Evolutionary conservation across 2,329 filamentous ascomycete genomes (phyloP).

Genomic region (Zelopaecilomyces penicillatus): DNA sequence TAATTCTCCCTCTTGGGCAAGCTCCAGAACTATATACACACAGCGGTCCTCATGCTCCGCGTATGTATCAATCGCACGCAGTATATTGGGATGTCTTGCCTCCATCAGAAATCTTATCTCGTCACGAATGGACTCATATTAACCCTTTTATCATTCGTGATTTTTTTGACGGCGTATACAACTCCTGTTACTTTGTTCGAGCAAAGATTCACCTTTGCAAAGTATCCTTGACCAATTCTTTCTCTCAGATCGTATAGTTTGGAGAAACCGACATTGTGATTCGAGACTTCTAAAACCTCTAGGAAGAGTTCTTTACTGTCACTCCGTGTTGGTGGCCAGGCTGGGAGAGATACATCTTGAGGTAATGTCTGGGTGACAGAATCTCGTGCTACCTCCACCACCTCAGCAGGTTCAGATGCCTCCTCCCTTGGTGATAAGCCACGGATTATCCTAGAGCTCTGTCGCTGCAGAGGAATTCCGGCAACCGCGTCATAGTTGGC

Average conservation of each 20-base stretch:
- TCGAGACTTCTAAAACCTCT: too few relatives aligned
- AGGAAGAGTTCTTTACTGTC: too few relatives aligned
- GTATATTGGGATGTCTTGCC: background rate
- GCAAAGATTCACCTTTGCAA: conserved; percentile 68
- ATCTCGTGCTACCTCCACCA: too few relatives aligned
- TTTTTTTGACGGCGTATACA: conserved; percentile 79
- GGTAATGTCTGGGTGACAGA: too few relatives aligned
- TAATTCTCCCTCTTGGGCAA: conserved; percentile 78
- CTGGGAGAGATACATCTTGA: too few relatives aligned
- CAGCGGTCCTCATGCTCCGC: conserved; percentile 55
- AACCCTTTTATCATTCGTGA: background rate
- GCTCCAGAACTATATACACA: conserved; percentile 77
- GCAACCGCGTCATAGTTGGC: conserved; percentile 2
- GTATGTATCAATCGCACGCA: background rate
- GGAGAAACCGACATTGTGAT: background rate
- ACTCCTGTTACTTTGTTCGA: conserved; percentile 68
- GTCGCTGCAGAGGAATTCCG: background rate
- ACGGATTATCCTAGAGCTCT: conserved; percentile 1
- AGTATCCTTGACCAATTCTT: conserved; percentile 78
- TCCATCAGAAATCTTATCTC: too few relatives aligned
- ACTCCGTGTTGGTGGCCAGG: too few relatives aligned
- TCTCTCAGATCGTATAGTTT: conserved; percentile 58
- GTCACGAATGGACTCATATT: too few relatives aligned
- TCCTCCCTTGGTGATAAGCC: background rate
- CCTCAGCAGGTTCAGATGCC: too few relatives aligned